Evolutionary conservation across 108 stramenopile species (phyloP).

Genomic region (Nitzschia sp.): DNA sequence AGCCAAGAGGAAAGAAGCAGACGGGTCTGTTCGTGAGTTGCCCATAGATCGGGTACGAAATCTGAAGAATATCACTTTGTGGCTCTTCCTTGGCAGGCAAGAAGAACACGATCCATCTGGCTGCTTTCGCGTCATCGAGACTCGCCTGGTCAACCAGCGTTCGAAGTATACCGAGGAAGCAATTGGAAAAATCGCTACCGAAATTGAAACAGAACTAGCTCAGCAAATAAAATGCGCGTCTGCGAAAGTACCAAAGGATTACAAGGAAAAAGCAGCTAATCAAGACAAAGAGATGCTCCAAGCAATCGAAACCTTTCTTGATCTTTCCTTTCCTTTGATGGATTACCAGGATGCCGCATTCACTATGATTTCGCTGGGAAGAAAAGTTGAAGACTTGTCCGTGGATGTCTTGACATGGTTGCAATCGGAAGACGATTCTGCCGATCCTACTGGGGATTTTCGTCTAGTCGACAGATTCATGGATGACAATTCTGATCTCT

Average conservation of each 20-base stretch:
- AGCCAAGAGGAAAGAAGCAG: neutral
- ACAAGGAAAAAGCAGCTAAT: neutral
- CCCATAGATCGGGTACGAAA: constrained; percentile 2
- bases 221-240: neutral
- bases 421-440: neutral
- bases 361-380: neutral
- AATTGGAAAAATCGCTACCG: neutral
- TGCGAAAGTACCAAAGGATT: neutral
- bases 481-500: neutral
- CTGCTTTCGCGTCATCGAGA: neutral
- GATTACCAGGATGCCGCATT: neutral
- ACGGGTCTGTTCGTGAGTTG: neutral
- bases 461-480: neutral
- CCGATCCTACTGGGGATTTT: constrained; percentile 17
- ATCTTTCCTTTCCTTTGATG: neutral
- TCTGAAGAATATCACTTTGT: neutral
- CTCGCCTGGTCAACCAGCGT: neutral
- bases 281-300: neutral
- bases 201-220: constrained; percentile 1
- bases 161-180: neutral
- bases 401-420: neutral
- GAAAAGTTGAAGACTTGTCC: neutral
- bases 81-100: neutral
- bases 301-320: neutral
- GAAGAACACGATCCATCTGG: constrained; percentile 8